These are phyloP conservation scores for cucumber (Cucumis sativus) DNA, from an alignment of 306 rosid species.

Conservation along the genomic window DNA sequence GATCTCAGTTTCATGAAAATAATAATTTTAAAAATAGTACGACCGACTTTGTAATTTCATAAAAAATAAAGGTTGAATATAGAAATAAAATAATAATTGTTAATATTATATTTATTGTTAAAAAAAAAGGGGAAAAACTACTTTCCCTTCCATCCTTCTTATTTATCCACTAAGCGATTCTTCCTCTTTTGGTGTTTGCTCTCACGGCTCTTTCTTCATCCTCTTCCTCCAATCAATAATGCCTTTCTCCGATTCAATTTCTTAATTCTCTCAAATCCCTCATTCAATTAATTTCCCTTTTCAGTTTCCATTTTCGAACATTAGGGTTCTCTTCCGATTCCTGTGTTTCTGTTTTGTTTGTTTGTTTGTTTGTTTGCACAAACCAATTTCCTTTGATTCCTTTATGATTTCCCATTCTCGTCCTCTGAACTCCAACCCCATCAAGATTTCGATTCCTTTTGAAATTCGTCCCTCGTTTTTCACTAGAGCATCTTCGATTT, in stretches of 20 bases:
- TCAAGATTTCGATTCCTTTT: conserved; percentile 23
- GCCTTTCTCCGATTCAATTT: neutral
- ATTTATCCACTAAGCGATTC: neutral
- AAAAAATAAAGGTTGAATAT: neutral
- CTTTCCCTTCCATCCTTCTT: neutral
- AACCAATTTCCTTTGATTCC: conserved; percentile 1
- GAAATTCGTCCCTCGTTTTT: conserved; percentile 11
- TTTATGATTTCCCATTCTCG: conserved; percentile 40
- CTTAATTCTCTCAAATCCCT: neutral
- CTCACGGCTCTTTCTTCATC: neutral
- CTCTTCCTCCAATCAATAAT: neutral
- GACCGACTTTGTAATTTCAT: conserved; percentile 1
- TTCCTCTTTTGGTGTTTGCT: neutral
- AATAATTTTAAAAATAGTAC: neutral
- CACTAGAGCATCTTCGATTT: conserved; percentile 14
- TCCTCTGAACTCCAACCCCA: conserved; percentile 11
- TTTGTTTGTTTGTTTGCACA: neutral
- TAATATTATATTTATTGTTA: too few relatives aligned
- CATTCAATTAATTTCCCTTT: neutral
- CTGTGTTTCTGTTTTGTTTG: neutral
- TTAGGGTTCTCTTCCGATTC: neutral
- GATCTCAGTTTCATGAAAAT: too few relatives aligned
- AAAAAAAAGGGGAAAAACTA: too few relatives aligned
- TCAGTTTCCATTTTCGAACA: neutral
- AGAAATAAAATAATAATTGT: neutral